phyloP scores from a whole-genome alignment of 805 yeast species.

The Saccharomyces eubayanus region DNA sequence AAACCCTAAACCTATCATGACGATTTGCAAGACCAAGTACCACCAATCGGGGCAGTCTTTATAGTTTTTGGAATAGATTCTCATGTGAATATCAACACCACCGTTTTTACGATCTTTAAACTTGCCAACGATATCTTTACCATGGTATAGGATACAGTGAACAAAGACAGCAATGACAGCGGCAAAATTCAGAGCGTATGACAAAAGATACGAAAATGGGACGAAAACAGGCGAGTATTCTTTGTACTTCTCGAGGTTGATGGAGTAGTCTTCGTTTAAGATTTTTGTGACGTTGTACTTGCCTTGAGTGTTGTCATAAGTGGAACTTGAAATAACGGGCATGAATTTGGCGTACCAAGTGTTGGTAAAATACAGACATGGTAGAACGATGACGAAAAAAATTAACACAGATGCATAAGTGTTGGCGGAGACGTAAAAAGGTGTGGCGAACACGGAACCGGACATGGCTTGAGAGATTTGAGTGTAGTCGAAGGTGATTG shows the following conservation, averaged over 20 bases:
- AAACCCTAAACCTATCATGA: conserved; percentile 25
- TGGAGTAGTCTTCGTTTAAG: conserved; percentile 35
- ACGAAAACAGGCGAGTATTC: conserved; percentile 51
- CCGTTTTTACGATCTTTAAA: conserved; percentile 36
- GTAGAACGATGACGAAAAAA: conserved; percentile 42
- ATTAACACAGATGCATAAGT: conserved; percentile 41
- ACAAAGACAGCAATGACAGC: conserved; percentile 53
- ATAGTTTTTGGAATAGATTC: conserved; percentile 44
- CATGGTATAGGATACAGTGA: conserved; percentile 51
- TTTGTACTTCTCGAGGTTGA: conserved; percentile 40
- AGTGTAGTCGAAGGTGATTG: conserved; percentile 51
- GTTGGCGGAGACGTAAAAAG: conserved; percentile 34
- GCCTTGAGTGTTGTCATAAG: conserved; percentile 42
- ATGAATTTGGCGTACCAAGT: conserved; percentile 51
- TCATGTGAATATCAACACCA: conserved; percentile 39
- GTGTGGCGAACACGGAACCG: conserved; percentile 55
- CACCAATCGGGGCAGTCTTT: conserved; percentile 72
- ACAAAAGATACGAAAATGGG: conserved; percentile 48
- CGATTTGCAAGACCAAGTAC: conserved; percentile 35
- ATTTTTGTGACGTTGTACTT: conserved; percentile 42
- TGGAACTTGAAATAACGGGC: conserved; percentile 46
- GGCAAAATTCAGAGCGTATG: conserved; percentile 54
- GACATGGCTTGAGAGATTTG: conserved; percentile 42
- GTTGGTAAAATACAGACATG: conserved; percentile 46
- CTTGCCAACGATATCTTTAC: conserved; percentile 42